These are phyloP conservation scores for Phoma sp. DNA, from an alignment of 2,329 filamentous ascomycete genomes.

Conservation along the genomic window DNA sequence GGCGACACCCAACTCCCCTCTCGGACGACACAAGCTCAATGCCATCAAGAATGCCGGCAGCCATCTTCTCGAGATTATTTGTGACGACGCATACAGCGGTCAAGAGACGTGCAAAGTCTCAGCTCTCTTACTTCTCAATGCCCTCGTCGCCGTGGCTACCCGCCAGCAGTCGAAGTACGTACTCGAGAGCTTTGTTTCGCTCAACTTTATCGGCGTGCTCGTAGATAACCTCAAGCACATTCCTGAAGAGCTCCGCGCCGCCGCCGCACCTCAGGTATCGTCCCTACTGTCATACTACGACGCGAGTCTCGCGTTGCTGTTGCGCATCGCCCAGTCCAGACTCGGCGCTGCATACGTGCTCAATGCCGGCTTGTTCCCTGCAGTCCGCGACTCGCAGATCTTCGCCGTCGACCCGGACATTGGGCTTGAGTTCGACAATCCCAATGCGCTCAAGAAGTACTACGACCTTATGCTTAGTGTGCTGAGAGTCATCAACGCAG, in stretches of 20 bases:
- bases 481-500: constrained; percentile 79
- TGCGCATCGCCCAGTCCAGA: constrained; percentile 82
- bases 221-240: constrained; percentile 85
- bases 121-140: constrained; percentile 81
- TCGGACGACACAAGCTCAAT: constrained; percentile 62
- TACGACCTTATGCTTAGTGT: constrained; percentile 83
- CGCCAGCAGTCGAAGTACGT: constrained; percentile 75
- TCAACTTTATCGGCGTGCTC: constrained; percentile 90
- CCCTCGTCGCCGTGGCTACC: constrained; percentile 75
- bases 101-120: constrained; percentile 82
- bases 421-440: constrained; percentile 75
- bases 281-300: constrained; percentile 67
- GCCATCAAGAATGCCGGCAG: constrained; percentile 82
- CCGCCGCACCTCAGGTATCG: constrained; percentile 55
- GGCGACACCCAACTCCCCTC: constrained; percentile 43
- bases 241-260: constrained; percentile 65
- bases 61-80: constrained; percentile 81
- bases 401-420: constrained; percentile 93
- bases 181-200: constrained; percentile 77
- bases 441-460: constrained; percentile 76
- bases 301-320: constrained; percentile 79
- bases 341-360: constrained; percentile 86
- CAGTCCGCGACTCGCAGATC: constrained; percentile 79
- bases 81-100: constrained; percentile 90
- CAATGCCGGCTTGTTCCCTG: constrained; percentile 84